Conservation (phyloP, 2,329 filamentous ascomycete species). For the Aspergillus sojae region DNA sequence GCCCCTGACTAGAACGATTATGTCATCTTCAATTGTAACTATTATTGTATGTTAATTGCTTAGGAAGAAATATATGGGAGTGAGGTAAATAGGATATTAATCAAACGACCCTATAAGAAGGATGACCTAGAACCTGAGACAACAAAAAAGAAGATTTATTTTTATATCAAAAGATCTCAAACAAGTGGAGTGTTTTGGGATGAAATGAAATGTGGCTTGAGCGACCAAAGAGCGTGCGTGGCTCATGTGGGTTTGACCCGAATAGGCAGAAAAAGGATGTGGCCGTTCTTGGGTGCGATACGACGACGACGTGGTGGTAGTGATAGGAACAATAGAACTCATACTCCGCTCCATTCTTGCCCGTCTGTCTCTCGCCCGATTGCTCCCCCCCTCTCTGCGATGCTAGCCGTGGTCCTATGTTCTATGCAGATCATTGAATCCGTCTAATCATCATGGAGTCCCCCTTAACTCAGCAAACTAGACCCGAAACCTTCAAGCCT, state of each 20-base stretch:
- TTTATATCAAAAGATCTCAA: not conserved
- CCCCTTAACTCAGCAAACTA: slow-evolving; percentile 87
- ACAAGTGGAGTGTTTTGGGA: not conserved
- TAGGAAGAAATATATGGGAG: no score
- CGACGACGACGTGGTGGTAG: slow-evolving; percentile 12
- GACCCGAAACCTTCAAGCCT: slow-evolving; percentile 87
- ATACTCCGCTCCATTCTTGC: not conserved
- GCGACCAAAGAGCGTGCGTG: slow-evolving; percentile 8
- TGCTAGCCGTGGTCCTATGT: slow-evolving; percentile 22
- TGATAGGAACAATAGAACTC: slow-evolving; percentile 6
- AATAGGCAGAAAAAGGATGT: slow-evolving; percentile 18
- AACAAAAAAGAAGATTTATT: not conserved
- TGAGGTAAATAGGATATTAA: no score
- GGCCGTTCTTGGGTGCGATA: slow-evolving; percentile 9
- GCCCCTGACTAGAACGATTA: not conserved
- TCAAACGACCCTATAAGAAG: no score
- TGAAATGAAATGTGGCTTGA: slow-evolving; percentile 10
- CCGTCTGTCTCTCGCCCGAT: slow-evolving; percentile 4
- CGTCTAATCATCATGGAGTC: slow-evolving; percentile 70
- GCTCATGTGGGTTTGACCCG: slow-evolving; percentile 17
- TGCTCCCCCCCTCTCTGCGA: slow-evolving; percentile 12
- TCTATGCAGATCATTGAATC: slow-evolving; percentile 22
- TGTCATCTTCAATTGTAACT: not conserved
- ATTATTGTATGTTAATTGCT: no score
- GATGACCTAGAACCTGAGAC: not conserved